These are phyloP conservation scores for Aspergillus mulundensis DNA, from an alignment of 495 filamentous ascomycete genomes.

Conservation along the genomic window DNA sequence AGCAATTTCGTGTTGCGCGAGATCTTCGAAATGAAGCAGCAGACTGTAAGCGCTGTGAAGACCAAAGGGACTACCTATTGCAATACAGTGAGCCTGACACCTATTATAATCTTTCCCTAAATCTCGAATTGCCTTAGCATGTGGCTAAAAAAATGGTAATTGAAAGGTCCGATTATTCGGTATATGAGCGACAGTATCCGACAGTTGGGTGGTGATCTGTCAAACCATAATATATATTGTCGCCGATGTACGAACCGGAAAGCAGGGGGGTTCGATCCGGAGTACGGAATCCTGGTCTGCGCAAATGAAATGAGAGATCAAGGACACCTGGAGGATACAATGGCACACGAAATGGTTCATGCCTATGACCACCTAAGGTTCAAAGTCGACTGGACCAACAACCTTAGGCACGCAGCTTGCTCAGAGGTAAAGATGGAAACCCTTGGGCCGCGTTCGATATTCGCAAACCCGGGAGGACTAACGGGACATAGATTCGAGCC, in stretches of 20 bases:
- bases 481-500: slow-evolving; percentile 70
- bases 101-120: background rate
- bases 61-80: slow-evolving; percentile 73
- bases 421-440: slow-evolving; percentile 64
- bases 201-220: slow-evolving; percentile 70
- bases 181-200: slow-evolving; percentile 76
- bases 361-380: slow-evolving; percentile 91
- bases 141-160: slow-evolving; percentile 3
- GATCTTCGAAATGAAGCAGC: slow-evolving; percentile 62
- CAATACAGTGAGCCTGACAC: slow-evolving; percentile 53
- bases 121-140: background rate
- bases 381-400: slow-evolving; percentile 74
- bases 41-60: slow-evolving; percentile 75
- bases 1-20: slow-evolving; percentile 64
- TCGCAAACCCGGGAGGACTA: background rate
- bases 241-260: slow-evolving; percentile 64
- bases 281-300: slow-evolving; percentile 84
- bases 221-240: slow-evolving; percentile 73
- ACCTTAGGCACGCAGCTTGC: slow-evolving; percentile 86
- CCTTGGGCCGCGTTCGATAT: background rate
- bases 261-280: slow-evolving; percentile 75
- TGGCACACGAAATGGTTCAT: slow-evolving; percentile 97
- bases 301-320: slow-evolving; percentile 76
- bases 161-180: slow-evolving; percentile 67
- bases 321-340: slow-evolving; percentile 81